A percentile compares a stretch with the other conserved stretches of the same genome.
phyloP scores from a whole-genome alignment of 1,284 basidiomycete species.

The Cutaneotrichosporon curvatum region DNA sequence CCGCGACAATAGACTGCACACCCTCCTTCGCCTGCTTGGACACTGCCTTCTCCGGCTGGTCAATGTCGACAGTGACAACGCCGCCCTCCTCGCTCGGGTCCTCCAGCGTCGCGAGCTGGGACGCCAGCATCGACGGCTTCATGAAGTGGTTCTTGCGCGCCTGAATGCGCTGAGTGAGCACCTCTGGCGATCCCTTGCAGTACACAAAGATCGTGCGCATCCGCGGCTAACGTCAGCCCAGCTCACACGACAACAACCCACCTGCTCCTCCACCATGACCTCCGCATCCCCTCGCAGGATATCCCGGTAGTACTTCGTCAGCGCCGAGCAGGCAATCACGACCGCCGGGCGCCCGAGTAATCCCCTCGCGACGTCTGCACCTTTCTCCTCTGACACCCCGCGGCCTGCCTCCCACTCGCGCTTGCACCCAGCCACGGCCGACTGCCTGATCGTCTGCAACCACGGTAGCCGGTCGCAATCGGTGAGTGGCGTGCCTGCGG shows the following conservation, averaged over 20 bases:
- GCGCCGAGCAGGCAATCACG: slow-evolving; percentile 78
- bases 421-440: slow-evolving; percentile 49
- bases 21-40: slow-evolving; percentile 45
- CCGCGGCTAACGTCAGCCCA: slow-evolving; percentile 5
- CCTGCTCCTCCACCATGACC: slow-evolving; percentile 11
- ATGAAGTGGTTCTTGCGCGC: slow-evolving; percentile 76
- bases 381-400: slow-evolving; percentile 11
- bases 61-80: slow-evolving; percentile 60
- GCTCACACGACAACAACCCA: slow-evolving; percentile 1
- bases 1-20: slow-evolving; percentile 23
- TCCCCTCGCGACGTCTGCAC: slow-evolving; percentile 16
- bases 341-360: slow-evolving; percentile 51
- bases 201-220: slow-evolving; percentile 73
- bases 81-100: slow-evolving; percentile 61
- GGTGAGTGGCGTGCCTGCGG: slow-evolving; percentile 63
- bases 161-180: slow-evolving; percentile 64
- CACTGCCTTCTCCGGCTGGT: slow-evolving; percentile 57
- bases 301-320: slow-evolving; percentile 74
- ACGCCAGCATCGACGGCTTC: slow-evolving; percentile 78
- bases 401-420: slow-evolving; percentile 44
- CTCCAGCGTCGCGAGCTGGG: slow-evolving; percentile 74
- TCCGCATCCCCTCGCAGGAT: slow-evolving; percentile 60
- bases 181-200: slow-evolving; percentile 61
- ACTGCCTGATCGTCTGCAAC: slow-evolving; percentile 65
- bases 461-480: slow-evolving; percentile 82